These are phyloP conservation scores for Rhizoclosmatium sp. DNA, from an alignment of 192 early-diverging fungal species.

Conservation along the genomic window DNA sequence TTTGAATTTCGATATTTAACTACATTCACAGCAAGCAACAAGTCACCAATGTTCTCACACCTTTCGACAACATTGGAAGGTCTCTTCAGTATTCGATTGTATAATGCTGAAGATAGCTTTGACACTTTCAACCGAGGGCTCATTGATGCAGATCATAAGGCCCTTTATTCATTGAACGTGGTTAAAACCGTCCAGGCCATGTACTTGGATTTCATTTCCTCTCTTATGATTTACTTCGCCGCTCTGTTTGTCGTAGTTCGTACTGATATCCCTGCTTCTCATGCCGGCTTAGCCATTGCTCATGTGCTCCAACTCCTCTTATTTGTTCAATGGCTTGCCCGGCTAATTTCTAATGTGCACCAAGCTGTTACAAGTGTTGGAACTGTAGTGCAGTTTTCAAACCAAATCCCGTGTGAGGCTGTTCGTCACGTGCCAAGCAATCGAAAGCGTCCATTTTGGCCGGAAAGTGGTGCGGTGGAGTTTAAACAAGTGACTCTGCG, in stretches of 20 bases:
- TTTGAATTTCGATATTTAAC: not conserved
- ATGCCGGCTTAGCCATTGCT: conserved; percentile 69
- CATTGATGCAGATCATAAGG: conserved; percentile 76
- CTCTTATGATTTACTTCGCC: conserved; percentile 71
- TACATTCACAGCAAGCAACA: conserved; percentile 57
- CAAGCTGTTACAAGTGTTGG: conserved; percentile 66
- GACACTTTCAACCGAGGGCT: conserved; percentile 64
- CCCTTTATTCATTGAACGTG: conserved; percentile 72
- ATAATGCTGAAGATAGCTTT: conserved; percentile 67
- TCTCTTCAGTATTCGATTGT: conserved; percentile 74
- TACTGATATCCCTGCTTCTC: conserved; percentile 39
- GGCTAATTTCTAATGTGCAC: conserved; percentile 64
- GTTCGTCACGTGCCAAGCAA: conserved; percentile 34
- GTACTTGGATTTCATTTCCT: conserved; percentile 68
- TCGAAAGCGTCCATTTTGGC: conserved; percentile 54
- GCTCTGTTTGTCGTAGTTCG: conserved; percentile 54
- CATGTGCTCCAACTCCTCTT: conserved; percentile 71
- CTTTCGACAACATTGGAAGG: conserved; percentile 77
- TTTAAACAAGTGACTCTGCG: conserved; percentile 73
- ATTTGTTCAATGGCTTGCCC: conserved; percentile 73
- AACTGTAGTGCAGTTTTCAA: conserved; percentile 61
- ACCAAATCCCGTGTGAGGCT: conserved; percentile 46
- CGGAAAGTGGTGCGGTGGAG: conserved; percentile 57
- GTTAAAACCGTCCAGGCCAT: conserved; percentile 68
- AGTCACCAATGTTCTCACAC: conserved; percentile 76